A percentile compares a stretch with the other conserved stretches of the same genome.
These are phyloP conservation scores for Neurospora pannonica DNA, from an alignment of 495 filamentous ascomycete species.

Conservation along the genomic window DNA sequence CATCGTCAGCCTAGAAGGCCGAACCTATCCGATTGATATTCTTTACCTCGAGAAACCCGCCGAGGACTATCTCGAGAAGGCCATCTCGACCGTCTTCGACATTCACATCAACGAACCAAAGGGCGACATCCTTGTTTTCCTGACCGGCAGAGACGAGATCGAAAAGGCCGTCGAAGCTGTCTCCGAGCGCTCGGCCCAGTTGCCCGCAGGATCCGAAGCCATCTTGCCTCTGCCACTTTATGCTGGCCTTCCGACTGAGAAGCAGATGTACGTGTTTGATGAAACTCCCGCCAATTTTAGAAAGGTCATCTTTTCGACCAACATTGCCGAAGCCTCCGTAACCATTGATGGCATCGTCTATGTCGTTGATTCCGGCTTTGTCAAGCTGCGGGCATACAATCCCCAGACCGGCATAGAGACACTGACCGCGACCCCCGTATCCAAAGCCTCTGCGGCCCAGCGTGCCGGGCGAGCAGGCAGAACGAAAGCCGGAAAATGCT, in stretches of 20 bases:
- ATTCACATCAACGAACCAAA: constrained; percentile 83
- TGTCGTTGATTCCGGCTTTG: constrained; percentile 86
- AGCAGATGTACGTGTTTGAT: constrained; percentile 91
- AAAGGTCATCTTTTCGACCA: constrained; percentile 91
- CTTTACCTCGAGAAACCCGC: constrained; percentile 72
- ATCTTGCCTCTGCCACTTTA: constrained; percentile 79
- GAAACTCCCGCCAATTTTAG: constrained; percentile 72
- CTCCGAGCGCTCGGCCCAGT: constrained; percentile 62
- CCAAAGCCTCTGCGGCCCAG: constrained; percentile 88
- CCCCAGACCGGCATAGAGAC: constrained; percentile 84
- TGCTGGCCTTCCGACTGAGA: constrained; percentile 76
- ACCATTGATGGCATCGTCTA: constrained; percentile 92
- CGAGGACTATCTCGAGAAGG: constrained; percentile 82
- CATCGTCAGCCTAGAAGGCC: constrained; percentile 84
- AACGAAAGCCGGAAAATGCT: constrained; percentile 91
- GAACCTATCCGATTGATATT: constrained; percentile 86
- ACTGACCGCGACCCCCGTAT: constrained; percentile 77
- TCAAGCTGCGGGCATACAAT: constrained; percentile 85
- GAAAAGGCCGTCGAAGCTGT: constrained; percentile 70
- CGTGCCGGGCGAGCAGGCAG: constrained; percentile 86
- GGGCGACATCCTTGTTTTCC: constrained; percentile 85
- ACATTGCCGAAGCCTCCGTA: constrained; percentile 91
- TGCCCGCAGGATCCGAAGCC: constrained; percentile 60
- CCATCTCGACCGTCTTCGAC: constrained; percentile 82
- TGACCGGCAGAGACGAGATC: constrained; percentile 93